These are phyloP conservation scores for Bremia lactucae DNA, from an alignment of 352 stramenopile genomes.

Conservation along the genomic window DNA sequence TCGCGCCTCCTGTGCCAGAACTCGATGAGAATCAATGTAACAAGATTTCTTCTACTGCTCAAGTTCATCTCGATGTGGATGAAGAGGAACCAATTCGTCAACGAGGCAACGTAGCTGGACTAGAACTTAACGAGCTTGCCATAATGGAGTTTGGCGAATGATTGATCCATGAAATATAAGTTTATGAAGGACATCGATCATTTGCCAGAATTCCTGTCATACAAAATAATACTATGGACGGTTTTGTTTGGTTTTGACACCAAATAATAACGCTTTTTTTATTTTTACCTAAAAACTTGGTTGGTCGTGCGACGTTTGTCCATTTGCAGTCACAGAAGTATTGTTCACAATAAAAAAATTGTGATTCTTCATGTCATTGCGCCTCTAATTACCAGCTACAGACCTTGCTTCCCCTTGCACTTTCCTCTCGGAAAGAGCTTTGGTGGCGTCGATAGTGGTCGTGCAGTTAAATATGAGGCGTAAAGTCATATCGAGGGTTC, in stretches of 20 bases:
- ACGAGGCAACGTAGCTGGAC: constrained; percentile 22
- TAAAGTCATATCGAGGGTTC: constrained; percentile 32
- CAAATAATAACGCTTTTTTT: too few species aligned
- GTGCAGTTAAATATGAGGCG: constrained; percentile 73
- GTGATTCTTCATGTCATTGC: not conserved
- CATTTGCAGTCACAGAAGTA: not conserved
- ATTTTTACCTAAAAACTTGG: too few species aligned
- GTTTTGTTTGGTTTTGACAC: too few species aligned
- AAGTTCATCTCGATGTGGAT: constrained; percentile 29
- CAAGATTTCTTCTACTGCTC: constrained; percentile 14
- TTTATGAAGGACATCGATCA: too few species aligned
- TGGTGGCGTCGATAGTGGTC: constrained; percentile 21
- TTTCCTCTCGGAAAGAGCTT: constrained; percentile 15
- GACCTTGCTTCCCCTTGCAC: constrained; percentile 23
- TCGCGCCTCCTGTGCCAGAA: constrained; percentile 37
- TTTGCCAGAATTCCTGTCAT: too few species aligned
- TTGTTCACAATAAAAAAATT: too few species aligned
- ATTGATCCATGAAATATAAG: constrained; percentile 3
- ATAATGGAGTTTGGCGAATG: constrained; percentile 74
- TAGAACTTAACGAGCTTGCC: constrained; percentile 52
- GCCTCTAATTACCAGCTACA: constrained; percentile 66
- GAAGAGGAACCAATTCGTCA: constrained; percentile 13
- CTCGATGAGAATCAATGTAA: constrained; percentile 10
- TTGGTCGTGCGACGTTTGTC: not conserved
- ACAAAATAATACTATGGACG: not conserved